A percentile compares a stretch with the other conserved stretches of the same genome.
Evolutionary conservation across 176 grass and related monocot species (phyloP).

Genomic region (Coix lacrymajobi): DNA sequence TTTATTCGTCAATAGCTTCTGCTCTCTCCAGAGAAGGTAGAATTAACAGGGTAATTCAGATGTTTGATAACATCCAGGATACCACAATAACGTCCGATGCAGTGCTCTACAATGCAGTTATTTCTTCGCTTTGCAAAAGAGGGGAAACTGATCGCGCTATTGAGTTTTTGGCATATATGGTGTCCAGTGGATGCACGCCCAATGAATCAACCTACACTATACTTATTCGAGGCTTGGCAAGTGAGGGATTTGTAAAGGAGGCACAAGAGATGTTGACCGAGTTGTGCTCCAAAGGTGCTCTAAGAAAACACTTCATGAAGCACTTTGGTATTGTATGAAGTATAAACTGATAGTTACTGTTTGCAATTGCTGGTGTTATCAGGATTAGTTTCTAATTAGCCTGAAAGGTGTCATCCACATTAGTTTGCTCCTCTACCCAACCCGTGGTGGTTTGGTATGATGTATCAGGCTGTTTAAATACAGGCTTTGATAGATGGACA

Average conservation of each 20-base stretch:
- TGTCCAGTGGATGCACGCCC: slow-evolving; percentile 39
- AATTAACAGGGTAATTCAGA: slow-evolving; percentile 29
- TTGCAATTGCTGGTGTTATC: not conserved
- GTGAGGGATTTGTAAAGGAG: slow-evolving; percentile 41
- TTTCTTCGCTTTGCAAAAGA: slow-evolving; percentile 52
- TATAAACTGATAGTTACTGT: not conserved
- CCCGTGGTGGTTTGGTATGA: not conserved
- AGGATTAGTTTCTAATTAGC: not conserved
- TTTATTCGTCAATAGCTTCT: slow-evolving; percentile 44
- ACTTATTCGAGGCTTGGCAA: slow-evolving; percentile 47
- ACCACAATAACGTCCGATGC: slow-evolving; percentile 24
- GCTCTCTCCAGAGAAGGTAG: slow-evolving; percentile 44
- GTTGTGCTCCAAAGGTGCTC: slow-evolving; percentile 33
- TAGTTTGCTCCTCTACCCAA: not conserved
- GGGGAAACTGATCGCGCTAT: slow-evolving; percentile 36
- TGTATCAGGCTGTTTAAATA: not conserved
- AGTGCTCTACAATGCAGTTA: slow-evolving; percentile 46
- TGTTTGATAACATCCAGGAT: slow-evolving; percentile 42
- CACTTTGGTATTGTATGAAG: slow-evolving; percentile 32
- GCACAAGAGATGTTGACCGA: slow-evolving; percentile 39
- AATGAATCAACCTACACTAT: slow-evolving; percentile 48
- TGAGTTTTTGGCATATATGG: slow-evolving; percentile 43
- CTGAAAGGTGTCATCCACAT: not conserved
- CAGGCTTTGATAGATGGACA: slow-evolving; percentile 11
- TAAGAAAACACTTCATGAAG: slow-evolving; percentile 37